Evolutionary conservation across 2,329 filamentous ascomycete species (phyloP), one percentile per base, ranked within the genome.

Genomic region (Phialophora verrucosa): DNA sequence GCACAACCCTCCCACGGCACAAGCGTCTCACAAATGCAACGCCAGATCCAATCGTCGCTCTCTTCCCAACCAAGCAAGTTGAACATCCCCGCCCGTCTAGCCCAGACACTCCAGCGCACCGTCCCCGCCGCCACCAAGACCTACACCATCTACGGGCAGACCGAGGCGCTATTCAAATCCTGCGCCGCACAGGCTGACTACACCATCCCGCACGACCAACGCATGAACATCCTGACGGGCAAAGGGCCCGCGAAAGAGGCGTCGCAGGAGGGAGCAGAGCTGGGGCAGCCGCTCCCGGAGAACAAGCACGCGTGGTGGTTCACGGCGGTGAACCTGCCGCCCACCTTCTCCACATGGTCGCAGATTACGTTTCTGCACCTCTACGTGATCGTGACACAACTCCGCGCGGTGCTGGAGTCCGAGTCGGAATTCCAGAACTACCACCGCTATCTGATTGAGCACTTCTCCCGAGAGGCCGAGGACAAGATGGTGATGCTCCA

Each of bases 321-420:
- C 60, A 83, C 84, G 29, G 61, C 61, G 8, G 4, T 68, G 23
- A 64, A 65, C 47, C 87, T 99, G 20, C 84, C 86, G 35, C 91
- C 93, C 0, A 98, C 93, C 0, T 99, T 99, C 79, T 93, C 90
- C 76, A 94, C 91, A 64, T 99, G 95, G 95, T 91, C 93, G 23
- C 93, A 98, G 79, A 90, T 98, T 53, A 95, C 93, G 42, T 96
- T 97, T 84, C 85, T 99, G 65, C 94, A 99, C 83, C 91, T 99
- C 85, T 98, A 97, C 83, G 86, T 97, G 65, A 80, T 98, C 66
- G 91, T 91, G 63, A 90, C 91, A 55, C 90, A 93, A 64, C 83
- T 97, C 73, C 91, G 95, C 70, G 89, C 89, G 78, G 89, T 88
- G 78, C 87, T 97, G 73, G 89, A 78, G 17, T 75, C 91, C 25